Conservation (phyloP, 2,329 filamentous ascomycete species). For the Phialocephala subalpina region DNA sequence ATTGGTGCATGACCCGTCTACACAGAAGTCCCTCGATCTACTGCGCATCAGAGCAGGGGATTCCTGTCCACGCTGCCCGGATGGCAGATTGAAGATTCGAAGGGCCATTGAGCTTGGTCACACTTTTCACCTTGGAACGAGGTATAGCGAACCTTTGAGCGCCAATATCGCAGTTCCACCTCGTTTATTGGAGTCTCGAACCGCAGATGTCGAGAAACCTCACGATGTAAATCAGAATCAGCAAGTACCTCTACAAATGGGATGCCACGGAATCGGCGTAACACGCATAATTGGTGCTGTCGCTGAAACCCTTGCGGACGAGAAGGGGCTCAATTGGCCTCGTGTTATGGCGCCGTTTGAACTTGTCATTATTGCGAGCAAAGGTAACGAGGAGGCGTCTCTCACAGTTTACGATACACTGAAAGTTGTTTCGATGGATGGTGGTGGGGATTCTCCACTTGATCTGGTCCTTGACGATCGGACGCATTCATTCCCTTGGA, state of each 20-base stretch:
- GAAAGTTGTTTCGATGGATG: slow-evolving; percentile 13
- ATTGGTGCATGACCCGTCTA: slow-evolving; percentile 45
- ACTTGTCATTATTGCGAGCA: slow-evolving; percentile 68
- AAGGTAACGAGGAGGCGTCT: slow-evolving; percentile 56
- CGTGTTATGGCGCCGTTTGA: slow-evolving; percentile 86
- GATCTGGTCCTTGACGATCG: slow-evolving; percentile 82
- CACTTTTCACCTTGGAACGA: slow-evolving; percentile 91
- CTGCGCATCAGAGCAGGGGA: slow-evolving; percentile 73
- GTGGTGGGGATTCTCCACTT: slow-evolving; percentile 43
- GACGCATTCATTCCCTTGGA: slow-evolving; percentile 76
- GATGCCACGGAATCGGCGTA: slow-evolving; percentile 94
- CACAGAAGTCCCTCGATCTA: slow-evolving; percentile 63
- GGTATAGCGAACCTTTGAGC: slow-evolving; percentile 80
- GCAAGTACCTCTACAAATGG: slow-evolving; percentile 81
- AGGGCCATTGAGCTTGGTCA: slow-evolving; percentile 91
- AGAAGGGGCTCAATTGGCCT: slow-evolving; percentile 86
- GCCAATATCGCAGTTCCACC: slow-evolving; percentile 63
- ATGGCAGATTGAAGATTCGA: slow-evolving; percentile 69
- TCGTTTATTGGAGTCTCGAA: slow-evolving; percentile 34
- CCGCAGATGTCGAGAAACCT: slow-evolving; percentile 16
- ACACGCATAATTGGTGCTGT: slow-evolving; percentile 89
- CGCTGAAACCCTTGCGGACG: slow-evolving; percentile 77
- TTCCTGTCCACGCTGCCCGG: slow-evolving; percentile 73
- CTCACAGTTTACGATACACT: slow-evolving; percentile 71
- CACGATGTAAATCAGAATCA: slow-evolving; percentile 4